Evolutionary conservation across 1,284 basidiomycete species (phyloP).

Genomic region (Fomitiporia mediterranea): DNA sequence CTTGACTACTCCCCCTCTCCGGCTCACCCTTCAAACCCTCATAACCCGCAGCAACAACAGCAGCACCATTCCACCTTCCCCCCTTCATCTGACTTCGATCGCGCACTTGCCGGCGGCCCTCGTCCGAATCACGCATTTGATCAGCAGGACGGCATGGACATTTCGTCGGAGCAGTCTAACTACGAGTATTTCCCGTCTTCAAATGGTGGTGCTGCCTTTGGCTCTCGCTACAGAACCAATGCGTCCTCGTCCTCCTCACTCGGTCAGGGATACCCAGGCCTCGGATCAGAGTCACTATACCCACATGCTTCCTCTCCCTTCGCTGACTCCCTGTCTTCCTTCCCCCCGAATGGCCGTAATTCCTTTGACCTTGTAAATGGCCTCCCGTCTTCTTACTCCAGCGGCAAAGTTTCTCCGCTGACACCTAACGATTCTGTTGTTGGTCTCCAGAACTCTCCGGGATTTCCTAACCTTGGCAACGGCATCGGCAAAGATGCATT

Average conservation of each 20-base stretch:
- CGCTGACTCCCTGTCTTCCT: constrained; percentile 52
- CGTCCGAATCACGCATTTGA: constrained; percentile 34
- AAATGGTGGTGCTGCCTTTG: constrained; percentile 38
- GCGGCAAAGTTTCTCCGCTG: constrained; percentile 68
- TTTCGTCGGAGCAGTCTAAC: constrained; percentile 41
- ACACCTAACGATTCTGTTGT: constrained; percentile 59
- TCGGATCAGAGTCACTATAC: constrained; percentile 54
- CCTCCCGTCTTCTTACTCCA: constrained; percentile 56
- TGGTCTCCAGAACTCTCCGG: constrained; percentile 48
- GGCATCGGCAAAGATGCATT: constrained; percentile 51
- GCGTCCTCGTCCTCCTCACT: constrained; percentile 63
- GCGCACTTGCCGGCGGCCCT: constrained; percentile 35
- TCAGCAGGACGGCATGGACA: constrained; percentile 41
- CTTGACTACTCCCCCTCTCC: constrained; percentile 47
- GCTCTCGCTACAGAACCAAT: constrained; percentile 59
- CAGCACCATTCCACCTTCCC: constrained; percentile 15
- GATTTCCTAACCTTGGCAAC: constrained; percentile 42
- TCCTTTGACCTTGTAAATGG: constrained; percentile 62
- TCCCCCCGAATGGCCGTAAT: constrained; percentile 41
- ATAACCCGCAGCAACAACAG: constrained; percentile 33
- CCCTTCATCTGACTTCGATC: constrained; percentile 20
- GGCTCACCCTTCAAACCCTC: constrained; percentile 32
- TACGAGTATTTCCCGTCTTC: constrained; percentile 59
- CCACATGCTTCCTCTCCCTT: constrained; percentile 49
- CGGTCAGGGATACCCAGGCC: constrained; percentile 42